These are phyloP conservation scores for Chaetomium olivaceum DNA, from an alignment of 2,329 filamentous ascomycete genomes.

Conservation along the genomic window DNA sequence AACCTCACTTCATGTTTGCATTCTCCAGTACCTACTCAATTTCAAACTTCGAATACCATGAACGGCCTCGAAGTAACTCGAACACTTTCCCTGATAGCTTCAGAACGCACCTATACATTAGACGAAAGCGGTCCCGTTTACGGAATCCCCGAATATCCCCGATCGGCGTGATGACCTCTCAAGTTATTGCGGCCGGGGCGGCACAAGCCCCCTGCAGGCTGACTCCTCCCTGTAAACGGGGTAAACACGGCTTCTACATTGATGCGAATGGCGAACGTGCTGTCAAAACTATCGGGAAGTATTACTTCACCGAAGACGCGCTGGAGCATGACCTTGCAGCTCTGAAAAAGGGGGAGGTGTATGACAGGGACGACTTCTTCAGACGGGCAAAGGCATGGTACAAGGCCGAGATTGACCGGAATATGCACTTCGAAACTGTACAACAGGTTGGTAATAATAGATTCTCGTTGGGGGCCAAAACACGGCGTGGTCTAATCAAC, in stretches of 20 bases:
- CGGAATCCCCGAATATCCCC: not conserved
- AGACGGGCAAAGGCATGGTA: slow-evolving; percentile 31
- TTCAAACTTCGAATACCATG: not conserved
- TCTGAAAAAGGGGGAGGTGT: slow-evolving; percentile 25
- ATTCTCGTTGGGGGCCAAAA: not conserved
- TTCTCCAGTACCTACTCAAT: not conserved
- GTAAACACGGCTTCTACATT: not conserved
- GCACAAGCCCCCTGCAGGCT: not conserved
- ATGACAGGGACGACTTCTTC: slow-evolving; percentile 28
- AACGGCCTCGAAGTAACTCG: not conserved
- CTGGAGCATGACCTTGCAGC: slow-evolving; percentile 27
- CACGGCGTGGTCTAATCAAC: not conserved
- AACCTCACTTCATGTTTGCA: not conserved
- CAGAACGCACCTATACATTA: not conserved
- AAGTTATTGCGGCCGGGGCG: not conserved
- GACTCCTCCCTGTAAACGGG: not conserved
- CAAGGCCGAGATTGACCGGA: slow-evolving; percentile 32
- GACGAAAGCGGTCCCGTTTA: not conserved
- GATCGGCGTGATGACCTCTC: not conserved
- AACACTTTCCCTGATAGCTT: not conserved
- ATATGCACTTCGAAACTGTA: slow-evolving; percentile 18
- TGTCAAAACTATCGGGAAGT: slow-evolving; percentile 21
- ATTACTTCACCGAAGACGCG: slow-evolving; percentile 24
- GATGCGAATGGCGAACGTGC: not conserved
- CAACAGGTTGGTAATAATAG: slow-evolving; percentile 12